Percentiles rank a stretch among this genome's conserved stretches.
Evolutionary conservation across 108 stramenopile genomes (phyloP).

Genomic region (Skeletonema marinoi): DNA sequence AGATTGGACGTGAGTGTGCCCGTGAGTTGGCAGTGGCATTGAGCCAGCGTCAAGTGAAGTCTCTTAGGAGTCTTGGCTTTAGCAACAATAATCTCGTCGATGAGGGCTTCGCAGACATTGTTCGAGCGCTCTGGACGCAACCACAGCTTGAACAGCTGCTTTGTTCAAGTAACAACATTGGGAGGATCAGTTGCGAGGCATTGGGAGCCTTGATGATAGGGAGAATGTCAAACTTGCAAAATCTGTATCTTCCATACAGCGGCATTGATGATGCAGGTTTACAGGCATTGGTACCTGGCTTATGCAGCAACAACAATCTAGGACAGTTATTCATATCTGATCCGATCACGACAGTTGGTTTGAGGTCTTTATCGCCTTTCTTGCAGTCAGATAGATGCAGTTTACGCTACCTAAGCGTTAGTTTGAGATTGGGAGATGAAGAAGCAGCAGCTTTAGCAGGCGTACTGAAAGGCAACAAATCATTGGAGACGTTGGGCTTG

Average conservation of each 20-base stretch:
- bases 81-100: not conserved
- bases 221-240: not conserved
- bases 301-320: not conserved
- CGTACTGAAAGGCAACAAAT: not conserved
- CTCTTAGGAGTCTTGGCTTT: not conserved
- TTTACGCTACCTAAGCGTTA: not conserved
- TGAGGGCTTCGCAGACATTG: not conserved
- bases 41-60: not conserved
- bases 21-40: not conserved
- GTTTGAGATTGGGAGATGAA: not conserved
- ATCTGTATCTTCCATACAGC: constrained; percentile 36
- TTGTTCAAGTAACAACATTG: not conserved
- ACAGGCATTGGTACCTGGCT: not conserved
- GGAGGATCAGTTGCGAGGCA: not conserved
- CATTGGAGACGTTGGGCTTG: not conserved
- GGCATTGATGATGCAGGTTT: constrained; percentile 24
- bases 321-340: not conserved
- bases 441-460: not conserved
- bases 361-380: not conserved
- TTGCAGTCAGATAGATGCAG: not conserved
- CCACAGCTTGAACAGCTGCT: not conserved
- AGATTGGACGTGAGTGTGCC: not conserved
- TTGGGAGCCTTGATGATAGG: not conserved
- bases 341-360: not conserved
- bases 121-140: not conserved